Evolutionary conservation across 2,329 filamentous ascomycete genomes (phyloP).

Genomic region (Pseudophaeomoniella oleicola): DNA sequence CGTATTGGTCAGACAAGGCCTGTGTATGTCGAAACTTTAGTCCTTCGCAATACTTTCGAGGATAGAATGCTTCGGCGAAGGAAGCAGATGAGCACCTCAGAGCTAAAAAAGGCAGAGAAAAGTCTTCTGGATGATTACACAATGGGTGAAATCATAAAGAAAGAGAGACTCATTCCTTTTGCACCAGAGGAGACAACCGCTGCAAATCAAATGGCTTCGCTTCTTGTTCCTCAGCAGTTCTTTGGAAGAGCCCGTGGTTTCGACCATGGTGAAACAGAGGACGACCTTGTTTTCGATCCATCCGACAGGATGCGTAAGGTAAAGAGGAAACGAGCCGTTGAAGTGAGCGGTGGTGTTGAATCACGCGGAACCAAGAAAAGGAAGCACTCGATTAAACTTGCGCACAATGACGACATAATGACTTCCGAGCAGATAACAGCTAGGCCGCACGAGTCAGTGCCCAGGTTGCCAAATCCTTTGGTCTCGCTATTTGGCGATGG

Average conservation of each 20-base stretch:
- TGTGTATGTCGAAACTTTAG: constrained; percentile 74
- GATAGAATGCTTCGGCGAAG: constrained; percentile 66
- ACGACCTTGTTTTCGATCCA: constrained; percentile 6
- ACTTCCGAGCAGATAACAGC: too few relatives aligned
- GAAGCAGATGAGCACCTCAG: constrained; percentile 54
- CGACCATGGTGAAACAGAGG: constrained; percentile 5
- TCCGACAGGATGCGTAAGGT: too few relatives aligned
- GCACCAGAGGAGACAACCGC: constrained; percentile 19
- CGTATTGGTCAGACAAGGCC: constrained; percentile 68
- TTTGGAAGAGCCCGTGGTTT: constrained; percentile 19
- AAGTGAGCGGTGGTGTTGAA: too few relatives aligned
- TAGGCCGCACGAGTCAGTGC: too few relatives aligned
- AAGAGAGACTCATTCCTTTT: constrained; percentile 34
- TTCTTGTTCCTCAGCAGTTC: constrained; percentile 27
- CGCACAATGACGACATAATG: too few relatives aligned
- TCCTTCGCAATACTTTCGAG: constrained; percentile 67
- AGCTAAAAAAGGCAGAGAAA: constrained; percentile 36
- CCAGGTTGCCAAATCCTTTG: too few relatives aligned
- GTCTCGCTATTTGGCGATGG: too few relatives aligned
- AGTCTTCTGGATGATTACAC: constrained; percentile 43
- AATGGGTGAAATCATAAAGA: constrained; percentile 45
- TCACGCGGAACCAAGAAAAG: too few relatives aligned
- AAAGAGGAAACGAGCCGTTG: too few relatives aligned
- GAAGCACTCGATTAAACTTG: too few relatives aligned
- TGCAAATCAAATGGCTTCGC: constrained; percentile 23